Conservation (phyloP, 1,284 basidiomycete genomes). For the Cryptococcus sp. region DNA sequence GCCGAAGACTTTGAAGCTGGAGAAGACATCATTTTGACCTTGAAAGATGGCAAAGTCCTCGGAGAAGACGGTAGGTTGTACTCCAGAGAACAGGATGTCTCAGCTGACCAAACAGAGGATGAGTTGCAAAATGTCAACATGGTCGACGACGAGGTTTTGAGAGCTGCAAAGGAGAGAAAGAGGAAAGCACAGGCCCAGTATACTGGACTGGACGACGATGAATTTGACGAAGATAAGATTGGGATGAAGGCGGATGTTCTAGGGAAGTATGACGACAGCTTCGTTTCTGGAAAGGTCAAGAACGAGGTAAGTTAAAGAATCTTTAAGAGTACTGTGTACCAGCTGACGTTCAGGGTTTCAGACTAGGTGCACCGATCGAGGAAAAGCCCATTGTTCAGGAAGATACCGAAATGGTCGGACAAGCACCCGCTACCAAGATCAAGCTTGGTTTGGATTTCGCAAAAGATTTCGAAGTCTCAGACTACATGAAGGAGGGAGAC, state of each 20-base stretch:
- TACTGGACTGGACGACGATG: slow-evolving; percentile 95
- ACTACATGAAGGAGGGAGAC: slow-evolving; percentile 89
- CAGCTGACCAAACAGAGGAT: slow-evolving; percentile 63
- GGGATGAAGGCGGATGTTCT: slow-evolving; percentile 80
- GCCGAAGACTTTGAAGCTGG: slow-evolving; percentile 87
- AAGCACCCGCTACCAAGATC: slow-evolving; percentile 32
- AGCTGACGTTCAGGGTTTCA: slow-evolving; percentile 60
- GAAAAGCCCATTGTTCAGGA: slow-evolving; percentile 52
- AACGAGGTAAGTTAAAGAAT: slow-evolving; percentile 51
- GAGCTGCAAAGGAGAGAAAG: slow-evolving; percentile 65
- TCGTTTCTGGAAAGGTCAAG: slow-evolving; percentile 51
- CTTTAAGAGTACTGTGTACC: slow-evolving; percentile 1
- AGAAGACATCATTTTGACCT: slow-evolving; percentile 88
- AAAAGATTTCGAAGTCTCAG: slow-evolving; percentile 77
- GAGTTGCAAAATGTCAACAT: slow-evolving; percentile 92
- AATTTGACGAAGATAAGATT: slow-evolving; percentile 64
- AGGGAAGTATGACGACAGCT: slow-evolving; percentile 89
- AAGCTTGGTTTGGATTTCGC: slow-evolving; percentile 81
- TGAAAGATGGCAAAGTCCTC: slow-evolving; percentile 91
- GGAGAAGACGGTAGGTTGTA: slow-evolving; percentile 74
- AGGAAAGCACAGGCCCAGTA: slow-evolving; percentile 79
- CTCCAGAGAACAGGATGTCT: not conserved
- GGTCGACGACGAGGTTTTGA: slow-evolving; percentile 74
- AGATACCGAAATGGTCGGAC: slow-evolving; percentile 54
- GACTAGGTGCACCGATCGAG: slow-evolving; percentile 56